Percentiles rank a stretch among this genome's conserved stretches.
Evolutionary conservation across 352 stramenopile genomes (phyloP).

Genomic region (Discostella stelligera): DNA sequence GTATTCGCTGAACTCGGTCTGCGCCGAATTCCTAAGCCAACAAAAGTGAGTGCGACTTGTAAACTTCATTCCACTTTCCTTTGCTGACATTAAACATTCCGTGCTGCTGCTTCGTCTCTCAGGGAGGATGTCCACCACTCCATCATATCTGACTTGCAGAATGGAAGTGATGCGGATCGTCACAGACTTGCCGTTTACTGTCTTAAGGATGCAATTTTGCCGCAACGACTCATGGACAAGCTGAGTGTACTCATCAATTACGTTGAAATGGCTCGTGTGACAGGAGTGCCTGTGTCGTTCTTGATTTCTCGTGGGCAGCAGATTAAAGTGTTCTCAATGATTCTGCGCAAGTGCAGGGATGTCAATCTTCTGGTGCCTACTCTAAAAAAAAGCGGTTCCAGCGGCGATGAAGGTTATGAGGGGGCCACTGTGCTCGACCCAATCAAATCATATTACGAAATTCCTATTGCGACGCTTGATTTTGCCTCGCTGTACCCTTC

Average conservation of each 20-base stretch:
- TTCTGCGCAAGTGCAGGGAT: slow-evolving; percentile 94
- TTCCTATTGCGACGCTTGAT: slow-evolving; percentile 98
- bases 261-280: slow-evolving; percentile 99
- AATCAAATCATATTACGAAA: slow-evolving; percentile 98
- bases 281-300: slow-evolving; percentile 95
- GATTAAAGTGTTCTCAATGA: slow-evolving; percentile 99
- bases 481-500: slow-evolving; percentile 99
- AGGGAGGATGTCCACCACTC: slow-evolving; percentile 98
- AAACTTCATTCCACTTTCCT: not conserved
- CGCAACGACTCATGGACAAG: slow-evolving; percentile 96
- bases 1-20: slow-evolving; percentile 99
- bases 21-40: slow-evolving; percentile 94
- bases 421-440: slow-evolving; percentile 99
- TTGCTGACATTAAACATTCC: not conserved
- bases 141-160: slow-evolving; percentile 94
- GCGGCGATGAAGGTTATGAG: slow-evolving; percentile 89
- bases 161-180: slow-evolving; percentile 95
- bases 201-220: slow-evolving; percentile 97
- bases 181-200: slow-evolving; percentile 98
- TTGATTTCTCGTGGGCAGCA: slow-evolving; percentile 97
- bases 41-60: slow-evolving; percentile 85
- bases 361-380: slow-evolving; percentile 95
- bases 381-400: slow-evolving; percentile 86
- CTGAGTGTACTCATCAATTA: slow-evolving; percentile 99
- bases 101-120: not conserved